These are phyloP conservation scores for Hericium rajendrae DNA, from an alignment of 768 basidiomycete genomes.

Conservation along the genomic window DNA sequence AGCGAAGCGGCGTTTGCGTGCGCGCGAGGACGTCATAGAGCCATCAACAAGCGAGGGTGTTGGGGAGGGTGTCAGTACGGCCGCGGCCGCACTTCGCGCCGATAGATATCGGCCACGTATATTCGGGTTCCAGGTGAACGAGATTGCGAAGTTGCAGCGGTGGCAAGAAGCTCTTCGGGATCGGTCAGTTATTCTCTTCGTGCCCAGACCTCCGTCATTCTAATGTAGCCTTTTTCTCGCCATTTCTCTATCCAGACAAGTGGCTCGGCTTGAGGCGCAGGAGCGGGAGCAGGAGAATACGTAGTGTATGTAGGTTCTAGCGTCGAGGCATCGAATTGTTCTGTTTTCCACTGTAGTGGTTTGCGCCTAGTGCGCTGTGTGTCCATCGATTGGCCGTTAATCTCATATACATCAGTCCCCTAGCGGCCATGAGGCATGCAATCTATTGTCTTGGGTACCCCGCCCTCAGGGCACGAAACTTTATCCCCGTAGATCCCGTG, in stretches of 20 bases:
- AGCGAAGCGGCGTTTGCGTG: conserved; percentile 15
- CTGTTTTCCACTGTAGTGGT: not conserved
- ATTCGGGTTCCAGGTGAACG: conserved; percentile 94
- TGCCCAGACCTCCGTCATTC: not conserved
- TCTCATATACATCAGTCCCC: no score
- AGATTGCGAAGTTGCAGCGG: conserved; percentile 84
- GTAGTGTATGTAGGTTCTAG: not conserved
- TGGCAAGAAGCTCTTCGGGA: conserved; percentile 96
- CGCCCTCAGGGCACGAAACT: no score
- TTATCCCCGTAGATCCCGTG: no score
- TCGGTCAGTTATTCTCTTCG: conserved; percentile 36
- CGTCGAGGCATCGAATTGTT: not conserved
- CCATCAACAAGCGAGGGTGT: conserved; percentile 38
- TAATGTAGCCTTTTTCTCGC: not conserved
- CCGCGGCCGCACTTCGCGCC: conserved; percentile 76
- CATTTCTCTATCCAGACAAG: conserved; percentile 2
- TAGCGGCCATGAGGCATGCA: no score
- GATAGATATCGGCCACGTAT: conserved; percentile 90
- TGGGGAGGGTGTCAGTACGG: conserved; percentile 67
- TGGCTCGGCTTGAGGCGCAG: conserved; percentile 12
- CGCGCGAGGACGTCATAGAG: conserved; percentile 39
- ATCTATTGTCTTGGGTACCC: no score
- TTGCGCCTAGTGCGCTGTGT: no score
- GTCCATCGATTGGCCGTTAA: no score
- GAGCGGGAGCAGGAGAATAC: conserved; percentile 6